Conservation (phyloP, 78 protist species). For the Dictyostelium intermedium region DNA sequence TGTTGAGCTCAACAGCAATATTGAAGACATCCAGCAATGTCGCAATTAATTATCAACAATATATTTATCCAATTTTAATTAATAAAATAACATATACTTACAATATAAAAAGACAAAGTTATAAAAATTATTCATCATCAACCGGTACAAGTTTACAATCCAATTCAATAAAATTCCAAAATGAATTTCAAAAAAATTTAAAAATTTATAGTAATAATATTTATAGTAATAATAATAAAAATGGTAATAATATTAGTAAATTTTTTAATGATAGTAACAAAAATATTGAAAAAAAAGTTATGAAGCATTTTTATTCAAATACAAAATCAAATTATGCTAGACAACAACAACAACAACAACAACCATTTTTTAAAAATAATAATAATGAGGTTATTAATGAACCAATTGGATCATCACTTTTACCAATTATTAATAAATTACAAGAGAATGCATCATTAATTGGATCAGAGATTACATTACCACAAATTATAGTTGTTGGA, state of each 20-base stretch:
- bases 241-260: neutral
- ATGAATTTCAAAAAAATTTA: neutral
- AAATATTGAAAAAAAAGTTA: neutral
- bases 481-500: conserved; percentile 97
- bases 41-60: neutral
- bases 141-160: neutral
- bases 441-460: conserved; percentile 90
- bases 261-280: neutral
- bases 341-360: neutral
- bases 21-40: neutral
- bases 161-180: neutral
- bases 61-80: neutral
- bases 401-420: conserved; percentile 58
- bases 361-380: neutral
- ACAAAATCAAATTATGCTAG: neutral
- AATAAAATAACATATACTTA: neutral
- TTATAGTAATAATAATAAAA: neutral
- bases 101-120: neutral
- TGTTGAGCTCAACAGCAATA: neutral
- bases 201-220: neutral
- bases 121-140: neutral
- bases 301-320: neutral
- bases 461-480: conserved; percentile 88
- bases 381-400: conserved; percentile 4
- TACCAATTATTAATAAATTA: conserved; percentile 91